These are phyloP conservation scores for Colletotrichum sp. DNA, from an alignment of 2,329 filamentous ascomycete genomes.

Conservation along the genomic window DNA sequence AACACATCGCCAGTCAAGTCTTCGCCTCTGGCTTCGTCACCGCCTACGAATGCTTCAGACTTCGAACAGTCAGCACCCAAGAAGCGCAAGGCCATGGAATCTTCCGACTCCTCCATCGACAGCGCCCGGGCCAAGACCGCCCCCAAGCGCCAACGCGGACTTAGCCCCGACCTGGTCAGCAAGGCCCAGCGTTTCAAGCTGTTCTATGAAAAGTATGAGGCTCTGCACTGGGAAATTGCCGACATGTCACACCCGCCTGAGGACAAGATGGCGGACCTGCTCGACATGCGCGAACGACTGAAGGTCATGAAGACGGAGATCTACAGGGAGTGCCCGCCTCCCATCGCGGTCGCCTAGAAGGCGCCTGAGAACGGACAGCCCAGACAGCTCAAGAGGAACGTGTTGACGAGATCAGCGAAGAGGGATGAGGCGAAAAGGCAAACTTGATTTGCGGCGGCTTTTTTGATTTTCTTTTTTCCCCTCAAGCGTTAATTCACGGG, in stretches of 20 bases:
- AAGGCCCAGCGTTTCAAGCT: conserved; percentile 61
- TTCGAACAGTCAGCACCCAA: conserved; percentile 52
- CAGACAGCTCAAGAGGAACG: background rate
- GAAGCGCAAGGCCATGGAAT: conserved; percentile 47
- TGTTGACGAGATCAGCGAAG: background rate
- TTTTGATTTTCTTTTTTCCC: conserved; percentile 2
- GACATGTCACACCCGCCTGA: conserved; percentile 54
- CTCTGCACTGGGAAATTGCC: conserved; percentile 60
- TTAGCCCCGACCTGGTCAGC: conserved; percentile 54
- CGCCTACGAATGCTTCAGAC: conserved; percentile 69
- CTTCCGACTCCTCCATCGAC: conserved; percentile 17
- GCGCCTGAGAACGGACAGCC: background rate
- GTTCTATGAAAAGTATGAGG: conserved; percentile 62
- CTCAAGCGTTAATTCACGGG: conserved; percentile 13
- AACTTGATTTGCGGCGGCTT: background rate
- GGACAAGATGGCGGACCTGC: conserved; percentile 54
- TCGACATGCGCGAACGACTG: conserved; percentile 60
- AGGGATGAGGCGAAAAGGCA: background rate
- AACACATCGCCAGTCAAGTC: conserved; percentile 66
- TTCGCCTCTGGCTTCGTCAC: conserved; percentile 69
- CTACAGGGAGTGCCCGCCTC: conserved; percentile 47
- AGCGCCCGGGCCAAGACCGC: conserved; percentile 21
- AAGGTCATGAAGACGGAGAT: conserved; percentile 65
- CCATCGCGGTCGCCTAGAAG: conserved; percentile 23
- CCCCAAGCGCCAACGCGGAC: conserved; percentile 41